Conservation (phyloP, 108 stramenopile genomes). For the Nitzschia putrida region DNA sequence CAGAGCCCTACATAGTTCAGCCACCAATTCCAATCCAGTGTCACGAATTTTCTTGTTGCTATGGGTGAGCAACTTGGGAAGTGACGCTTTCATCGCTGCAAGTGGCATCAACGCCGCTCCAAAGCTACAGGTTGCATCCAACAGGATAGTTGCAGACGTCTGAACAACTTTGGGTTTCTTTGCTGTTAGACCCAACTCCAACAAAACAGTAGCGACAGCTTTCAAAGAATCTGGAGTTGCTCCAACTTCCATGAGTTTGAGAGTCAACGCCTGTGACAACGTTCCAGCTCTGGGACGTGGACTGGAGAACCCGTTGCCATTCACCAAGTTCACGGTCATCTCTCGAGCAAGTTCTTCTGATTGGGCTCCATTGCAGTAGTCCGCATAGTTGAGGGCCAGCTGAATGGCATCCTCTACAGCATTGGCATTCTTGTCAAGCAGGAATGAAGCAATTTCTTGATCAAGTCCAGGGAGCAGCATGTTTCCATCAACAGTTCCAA, state of each 20-base stretch:
- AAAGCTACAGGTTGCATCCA: slow-evolving; percentile 61
- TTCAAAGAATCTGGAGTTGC: slow-evolving; percentile 53
- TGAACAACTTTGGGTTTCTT: slow-evolving; percentile 80
- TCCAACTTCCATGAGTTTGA: slow-evolving; percentile 82
- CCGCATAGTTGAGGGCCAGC: slow-evolving; percentile 52
- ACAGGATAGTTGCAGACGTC: slow-evolving; percentile 52
- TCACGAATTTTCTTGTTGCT: slow-evolving; percentile 81
- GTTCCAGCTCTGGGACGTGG: slow-evolving; percentile 63
- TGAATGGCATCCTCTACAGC: slow-evolving; percentile 79
- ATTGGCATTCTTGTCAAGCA: slow-evolving; percentile 76
- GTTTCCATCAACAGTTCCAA: slow-evolving; percentile 36
- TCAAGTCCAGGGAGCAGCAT: slow-evolving; percentile 51
- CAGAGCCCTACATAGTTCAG: slow-evolving; percentile 82
- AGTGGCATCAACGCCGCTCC: slow-evolving; percentile 69
- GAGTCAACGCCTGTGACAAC: slow-evolving; percentile 45
- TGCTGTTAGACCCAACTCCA: slow-evolving; percentile 68
- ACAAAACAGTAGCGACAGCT: slow-evolving; percentile 53
- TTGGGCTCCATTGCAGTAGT: slow-evolving; percentile 55
- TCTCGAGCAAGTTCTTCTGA: slow-evolving; percentile 45
- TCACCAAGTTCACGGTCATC: slow-evolving; percentile 55
- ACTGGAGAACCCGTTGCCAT: slow-evolving; percentile 74
- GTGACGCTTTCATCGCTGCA: slow-evolving; percentile 40
- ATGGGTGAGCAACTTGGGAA: slow-evolving; percentile 65
- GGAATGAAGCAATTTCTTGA: slow-evolving; percentile 35
- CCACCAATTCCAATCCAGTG: slow-evolving; percentile 65